These are phyloP conservation scores for Hypoxylon lenormandii DNA, from an alignment of 495 filamentous ascomycete genomes.

Conservation along the genomic window DNA sequence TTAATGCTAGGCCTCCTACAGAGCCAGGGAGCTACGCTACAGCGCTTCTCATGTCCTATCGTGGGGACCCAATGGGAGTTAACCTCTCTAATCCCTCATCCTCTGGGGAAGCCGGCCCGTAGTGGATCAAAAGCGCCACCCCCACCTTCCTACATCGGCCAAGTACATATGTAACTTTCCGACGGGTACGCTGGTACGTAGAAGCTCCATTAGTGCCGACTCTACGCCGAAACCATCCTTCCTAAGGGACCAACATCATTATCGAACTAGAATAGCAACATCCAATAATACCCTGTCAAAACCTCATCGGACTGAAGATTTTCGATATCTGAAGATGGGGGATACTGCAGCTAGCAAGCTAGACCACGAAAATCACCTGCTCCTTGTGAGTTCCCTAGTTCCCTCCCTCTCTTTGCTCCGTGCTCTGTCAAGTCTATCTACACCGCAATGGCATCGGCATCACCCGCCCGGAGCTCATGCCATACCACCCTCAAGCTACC, in stretches of 20 bases:
- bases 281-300: not conserved
- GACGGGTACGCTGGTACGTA: too few relatives aligned
- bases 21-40: too few relatives aligned
- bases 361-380: conserved; percentile 63
- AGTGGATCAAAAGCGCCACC: conserved; percentile 20
- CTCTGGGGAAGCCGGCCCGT: conserved; percentile 39
- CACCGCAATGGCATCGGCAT: not conserved
- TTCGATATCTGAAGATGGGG: conserved; percentile 52
- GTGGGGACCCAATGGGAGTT: not conserved
- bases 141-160: conserved; percentile 34
- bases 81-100: not conserved
- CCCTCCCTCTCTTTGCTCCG: too few relatives aligned
- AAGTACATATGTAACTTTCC: not conserved
- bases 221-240: conserved; percentile 25
- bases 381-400: conserved; percentile 54
- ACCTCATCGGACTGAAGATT: not conserved
- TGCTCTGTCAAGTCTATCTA: not conserved
- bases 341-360: conserved; percentile 59
- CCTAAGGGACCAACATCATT: conserved; percentile 4
- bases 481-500: not conserved
- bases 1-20: too few relatives aligned
- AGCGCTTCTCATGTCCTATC: too few relatives aligned
- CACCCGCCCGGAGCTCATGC: not conserved
- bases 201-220: conserved; percentile 22
- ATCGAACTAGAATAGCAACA: conserved; percentile 1